These are phyloP conservation scores for Datisca glomerata DNA, from an alignment of 306 rosid species.

Conservation along the genomic window DNA sequence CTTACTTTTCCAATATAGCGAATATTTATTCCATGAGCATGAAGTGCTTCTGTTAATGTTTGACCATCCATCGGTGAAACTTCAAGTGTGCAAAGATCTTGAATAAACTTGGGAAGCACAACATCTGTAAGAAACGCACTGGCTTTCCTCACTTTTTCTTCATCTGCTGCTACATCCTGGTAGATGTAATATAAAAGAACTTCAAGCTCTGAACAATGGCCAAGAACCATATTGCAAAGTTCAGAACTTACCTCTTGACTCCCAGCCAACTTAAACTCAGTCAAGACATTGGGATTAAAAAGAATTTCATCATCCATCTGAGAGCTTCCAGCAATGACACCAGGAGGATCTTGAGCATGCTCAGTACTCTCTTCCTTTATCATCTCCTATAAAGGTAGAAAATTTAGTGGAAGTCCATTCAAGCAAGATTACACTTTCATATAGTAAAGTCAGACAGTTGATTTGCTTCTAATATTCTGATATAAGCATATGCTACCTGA, in stretches of 20 bases:
- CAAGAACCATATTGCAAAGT: neutral
- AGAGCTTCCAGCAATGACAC: slow-evolving; percentile 25
- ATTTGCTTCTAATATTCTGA: too few relatives aligned
- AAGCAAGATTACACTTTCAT: too few relatives aligned
- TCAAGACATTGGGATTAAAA: slow-evolving; percentile 89
- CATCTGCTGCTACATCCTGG: slow-evolving; percentile 84
- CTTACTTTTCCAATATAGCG: slow-evolving; percentile 93
- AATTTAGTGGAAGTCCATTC: too few relatives aligned
- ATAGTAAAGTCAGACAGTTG: too few relatives aligned
- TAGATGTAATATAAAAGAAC: slow-evolving; percentile 16
- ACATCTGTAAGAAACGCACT: slow-evolving; percentile 62
- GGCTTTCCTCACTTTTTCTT: slow-evolving; percentile 78
- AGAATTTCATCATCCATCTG: slow-evolving; percentile 36
- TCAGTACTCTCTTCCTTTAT: slow-evolving; percentile 30
- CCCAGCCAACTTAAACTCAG: slow-evolving; percentile 88
- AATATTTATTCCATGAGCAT: slow-evolving; percentile 95
- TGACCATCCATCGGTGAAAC: slow-evolving; percentile 99
- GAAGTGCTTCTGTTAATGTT: slow-evolving; percentile 92
- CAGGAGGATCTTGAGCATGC: slow-evolving; percentile 30
- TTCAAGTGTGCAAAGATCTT: slow-evolving; percentile 96
- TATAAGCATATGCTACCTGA: too few relatives aligned
- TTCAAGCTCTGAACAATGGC: neutral
- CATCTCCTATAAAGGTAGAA: slow-evolving; percentile 30
- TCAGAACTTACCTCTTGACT: slow-evolving; percentile 38
- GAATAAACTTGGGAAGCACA: slow-evolving; percentile 88